Evolutionary conservation across 306 rosid species (phyloP).

Genomic region (Prinsepia uniflora): DNA sequence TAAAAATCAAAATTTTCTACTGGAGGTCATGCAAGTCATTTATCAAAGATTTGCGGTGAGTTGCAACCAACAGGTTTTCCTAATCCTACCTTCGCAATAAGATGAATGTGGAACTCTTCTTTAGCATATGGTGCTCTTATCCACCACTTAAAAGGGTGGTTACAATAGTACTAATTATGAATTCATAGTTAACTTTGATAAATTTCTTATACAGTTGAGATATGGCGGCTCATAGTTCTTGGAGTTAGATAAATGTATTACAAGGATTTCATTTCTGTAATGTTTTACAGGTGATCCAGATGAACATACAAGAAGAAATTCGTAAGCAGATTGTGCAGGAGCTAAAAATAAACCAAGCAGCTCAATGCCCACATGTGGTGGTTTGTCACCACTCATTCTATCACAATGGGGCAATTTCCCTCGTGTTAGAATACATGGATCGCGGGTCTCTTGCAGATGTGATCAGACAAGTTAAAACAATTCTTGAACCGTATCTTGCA

Average conservation of each 20-base stretch:
- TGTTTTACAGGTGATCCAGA: conserved; percentile 77
- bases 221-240: neutral
- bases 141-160: neutral
- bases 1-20: neutral
- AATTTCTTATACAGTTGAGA: conserved; percentile 9
- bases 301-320: conserved; percentile 94
- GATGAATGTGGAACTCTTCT: neutral
- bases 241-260: conserved; percentile 7
- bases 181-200: neutral
- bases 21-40: neutral
- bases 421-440: conserved; percentile 96
- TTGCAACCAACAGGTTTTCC: no score
- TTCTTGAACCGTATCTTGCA: conserved; percentile 98
- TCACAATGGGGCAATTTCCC: conserved; percentile 88
- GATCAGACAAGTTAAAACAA: conserved; percentile 80
- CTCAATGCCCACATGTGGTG: conserved; percentile 91
- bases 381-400: conserved; percentile 94
- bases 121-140: neutral
- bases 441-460: conserved; percentile 93
- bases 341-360: conserved; percentile 92
- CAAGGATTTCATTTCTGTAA: conserved; percentile 5
- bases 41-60: neutral
- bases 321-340: conserved; percentile 98
- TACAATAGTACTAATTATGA: neutral
- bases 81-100: no score